Base-by-base conservation (phyloP, 257 asterid species). In the Lycium barbarum region DNA sequence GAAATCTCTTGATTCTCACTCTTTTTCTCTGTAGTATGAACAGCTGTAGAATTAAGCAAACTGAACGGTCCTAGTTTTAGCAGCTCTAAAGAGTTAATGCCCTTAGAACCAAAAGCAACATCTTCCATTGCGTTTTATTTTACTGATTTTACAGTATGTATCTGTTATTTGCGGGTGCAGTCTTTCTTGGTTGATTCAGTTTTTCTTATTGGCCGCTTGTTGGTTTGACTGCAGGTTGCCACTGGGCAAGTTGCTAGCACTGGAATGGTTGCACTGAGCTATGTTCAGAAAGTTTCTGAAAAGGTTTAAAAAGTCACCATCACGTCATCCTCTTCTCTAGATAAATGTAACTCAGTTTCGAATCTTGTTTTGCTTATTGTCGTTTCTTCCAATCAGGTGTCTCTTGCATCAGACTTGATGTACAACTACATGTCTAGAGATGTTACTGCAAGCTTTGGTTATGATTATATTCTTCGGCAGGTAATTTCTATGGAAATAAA, bases 181-280 rank as follows among this genome's bases (percentile, higher is more conserved):
- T 79, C 15, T 43, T 13, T 47, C 47, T 40, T 14, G 40, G 57
- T 59, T 38, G 43, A 18, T 70, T 78, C 15, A 17, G 15, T n/a
- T 68, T 68, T 45, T 49, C 11, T 73, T 38, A 4, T 35, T 4
- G 35, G 17, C 26, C 36, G 68, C 82, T 63, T 33, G 61, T 66
- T 13, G 11, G 36, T 61, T 55, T 54, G 45, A 57, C 33, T 89
- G 86, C 88, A 95, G 98, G 98, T 95, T 36, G 95, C 99, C 68
- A 92, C 99, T 47, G 99, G 97, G 79, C 98, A 96, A 91, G 93
- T 93, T 88, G 98, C 98, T 83, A 96, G 95, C 90, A 94, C 99
- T 67, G 98, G 98, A 82, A 88, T 96, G 91, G 92, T 96, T 86
- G 94, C 94, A 61, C 86, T 96, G 82, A 90, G 98, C 88, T 96